Conservation (phyloP, 345 rosid genomes). For the Linum trigynum region DNA sequence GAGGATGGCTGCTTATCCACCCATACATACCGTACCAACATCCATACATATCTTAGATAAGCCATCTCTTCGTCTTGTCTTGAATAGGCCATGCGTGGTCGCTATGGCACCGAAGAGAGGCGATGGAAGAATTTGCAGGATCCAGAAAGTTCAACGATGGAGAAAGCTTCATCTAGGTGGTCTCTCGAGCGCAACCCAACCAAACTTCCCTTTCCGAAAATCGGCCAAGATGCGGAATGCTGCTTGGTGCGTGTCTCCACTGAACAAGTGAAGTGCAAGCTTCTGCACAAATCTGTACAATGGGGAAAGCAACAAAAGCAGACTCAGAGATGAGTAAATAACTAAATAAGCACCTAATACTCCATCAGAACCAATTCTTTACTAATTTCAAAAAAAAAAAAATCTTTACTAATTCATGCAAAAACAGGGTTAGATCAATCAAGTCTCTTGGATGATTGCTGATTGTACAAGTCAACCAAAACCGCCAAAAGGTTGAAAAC, state of each 20-base stretch:
- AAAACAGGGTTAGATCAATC: neutral
- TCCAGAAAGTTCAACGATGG: neutral
- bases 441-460: neutral
- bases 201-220: conserved; percentile 84
- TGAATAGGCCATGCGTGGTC: neutral
- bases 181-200: conserved; percentile 71
- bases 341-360: too few relatives aligned
- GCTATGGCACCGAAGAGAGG: neutral
- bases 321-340: neutral
- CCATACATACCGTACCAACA: too few relatives aligned
- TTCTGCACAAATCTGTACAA: conserved; percentile 64
- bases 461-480: neutral
- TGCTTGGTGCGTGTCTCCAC: conserved; percentile 77
- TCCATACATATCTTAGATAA: too few relatives aligned
- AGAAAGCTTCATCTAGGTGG: conserved; percentile 39
- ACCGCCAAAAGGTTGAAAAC: neutral
- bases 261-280: conserved; percentile 63
- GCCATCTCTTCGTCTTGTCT: too few relatives aligned
- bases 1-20: too few relatives aligned
- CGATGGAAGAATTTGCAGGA: neutral
- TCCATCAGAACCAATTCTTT: too few relatives aligned
- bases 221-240: conserved; percentile 70
- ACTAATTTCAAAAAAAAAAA: neutral
- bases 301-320: conserved; percentile 8
- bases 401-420: neutral